These are phyloP conservation scores for Ceratocystis cacaofunesta DNA, from an alignment of 2,329 filamentous ascomycete species.

Conservation along the genomic window DNA sequence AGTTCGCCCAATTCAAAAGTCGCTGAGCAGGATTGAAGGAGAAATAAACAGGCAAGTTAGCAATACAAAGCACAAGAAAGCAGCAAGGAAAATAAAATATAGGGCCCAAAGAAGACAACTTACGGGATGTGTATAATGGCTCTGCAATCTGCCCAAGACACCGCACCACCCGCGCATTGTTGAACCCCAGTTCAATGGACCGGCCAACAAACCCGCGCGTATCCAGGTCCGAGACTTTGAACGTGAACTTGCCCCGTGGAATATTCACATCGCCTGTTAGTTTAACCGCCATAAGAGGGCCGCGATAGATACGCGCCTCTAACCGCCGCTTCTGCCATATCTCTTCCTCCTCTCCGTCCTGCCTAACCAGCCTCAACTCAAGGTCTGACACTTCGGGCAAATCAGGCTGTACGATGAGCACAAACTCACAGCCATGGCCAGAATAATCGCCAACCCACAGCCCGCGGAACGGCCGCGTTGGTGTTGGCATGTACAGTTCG, in stretches of 20 bases:
- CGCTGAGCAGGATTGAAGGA: neutral
- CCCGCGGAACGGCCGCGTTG: slow-evolving; percentile 67
- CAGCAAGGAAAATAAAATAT: neutral
- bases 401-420: slow-evolving; percentile 62
- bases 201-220: slow-evolving; percentile 47
- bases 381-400: slow-evolving; percentile 11
- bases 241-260: slow-evolving; percentile 71
- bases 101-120: neutral
- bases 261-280: slow-evolving; percentile 85
- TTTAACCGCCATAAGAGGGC: slow-evolving; percentile 70
- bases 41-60: slow-evolving; percentile 36
- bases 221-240: slow-evolving; percentile 65
- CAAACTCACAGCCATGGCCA: slow-evolving; percentile 75
- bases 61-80: slow-evolving; percentile 42
- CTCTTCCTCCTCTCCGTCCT: slow-evolving; percentile 30
- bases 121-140: slow-evolving; percentile 21
- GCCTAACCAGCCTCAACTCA: slow-evolving; percentile 26
- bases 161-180: slow-evolving; percentile 57
- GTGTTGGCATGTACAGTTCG: slow-evolving; percentile 63
- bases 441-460: slow-evolving; percentile 90
- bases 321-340: slow-evolving; percentile 32
- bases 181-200: slow-evolving; percentile 52
- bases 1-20: slow-evolving; percentile 36
- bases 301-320: slow-evolving; percentile 40
- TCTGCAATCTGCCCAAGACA: slow-evolving; percentile 66